Percentiles rank a stretch among this genome's conserved stretches.
phyloP scores from a whole-genome alignment of 768 basidiomycete species.

The Glaciozyma martinii region DNA sequence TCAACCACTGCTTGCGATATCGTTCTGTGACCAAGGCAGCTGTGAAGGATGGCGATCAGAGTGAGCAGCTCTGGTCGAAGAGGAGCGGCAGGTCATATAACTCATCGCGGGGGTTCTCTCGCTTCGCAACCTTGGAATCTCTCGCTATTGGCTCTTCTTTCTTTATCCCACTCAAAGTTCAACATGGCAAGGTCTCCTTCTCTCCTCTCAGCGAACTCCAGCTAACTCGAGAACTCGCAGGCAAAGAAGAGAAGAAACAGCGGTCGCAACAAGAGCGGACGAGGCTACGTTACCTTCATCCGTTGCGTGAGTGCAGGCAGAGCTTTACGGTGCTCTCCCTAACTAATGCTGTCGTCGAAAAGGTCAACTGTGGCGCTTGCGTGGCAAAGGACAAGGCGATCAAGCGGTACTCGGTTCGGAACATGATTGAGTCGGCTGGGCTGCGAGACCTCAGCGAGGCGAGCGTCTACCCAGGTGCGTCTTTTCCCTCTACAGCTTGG shows the following conservation, averaged over 20 bases:
- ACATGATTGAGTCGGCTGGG: slow-evolving; percentile 96
- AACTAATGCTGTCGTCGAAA: background rate
- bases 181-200: no score
- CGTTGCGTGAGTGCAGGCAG: slow-evolving; percentile 71
- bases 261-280: slow-evolving; percentile 97
- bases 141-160: no score
- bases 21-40: no score
- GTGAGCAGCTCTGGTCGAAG: no score
- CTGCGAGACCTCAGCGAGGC: slow-evolving; percentile 94
- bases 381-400: slow-evolving; percentile 49
- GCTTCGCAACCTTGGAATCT: no score
- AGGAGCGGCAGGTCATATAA: no score
- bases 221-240: background rate
- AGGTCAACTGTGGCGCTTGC: slow-evolving; percentile 66
- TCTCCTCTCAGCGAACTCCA: no score
- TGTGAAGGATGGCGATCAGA: no score
- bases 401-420: slow-evolving; percentile 79
- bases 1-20: no score
- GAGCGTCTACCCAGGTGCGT: slow-evolving; percentile 57
- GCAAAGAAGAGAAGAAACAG: slow-evolving; percentile 82
- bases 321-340: slow-evolving; percentile 52
- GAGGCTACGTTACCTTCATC: slow-evolving; percentile 84
- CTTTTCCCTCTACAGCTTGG: no score
- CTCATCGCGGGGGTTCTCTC: no score
- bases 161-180: no score